Evolutionary conservation across 169 alveolate genomes (phyloP).

Genomic region (Eimeria nieschulzi): DNA sequence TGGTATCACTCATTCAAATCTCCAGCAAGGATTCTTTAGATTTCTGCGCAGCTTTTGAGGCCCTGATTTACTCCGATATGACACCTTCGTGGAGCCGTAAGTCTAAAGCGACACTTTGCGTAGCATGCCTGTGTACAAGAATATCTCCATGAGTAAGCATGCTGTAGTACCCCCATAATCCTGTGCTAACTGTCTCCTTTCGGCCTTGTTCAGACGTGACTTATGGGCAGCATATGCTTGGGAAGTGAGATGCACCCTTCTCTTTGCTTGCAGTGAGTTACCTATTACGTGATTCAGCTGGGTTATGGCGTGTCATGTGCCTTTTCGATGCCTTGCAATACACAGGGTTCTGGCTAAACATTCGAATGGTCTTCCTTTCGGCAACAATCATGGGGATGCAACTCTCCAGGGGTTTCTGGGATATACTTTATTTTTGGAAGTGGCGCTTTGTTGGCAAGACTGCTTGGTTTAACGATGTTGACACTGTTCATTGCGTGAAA

Average conservation of each 20-base stretch:
- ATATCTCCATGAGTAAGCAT: too few relatives aligned
- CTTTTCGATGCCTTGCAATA: too few relatives aligned
- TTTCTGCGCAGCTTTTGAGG: constrained; percentile 7
- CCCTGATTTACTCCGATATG: background rate
- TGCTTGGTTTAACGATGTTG: constrained; percentile 17
- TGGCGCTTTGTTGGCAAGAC: background rate
- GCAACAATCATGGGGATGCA: constrained; percentile 7
- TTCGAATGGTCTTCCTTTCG: constrained; percentile 20
- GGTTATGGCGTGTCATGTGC: too few relatives aligned
- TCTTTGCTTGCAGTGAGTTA: too few relatives aligned
- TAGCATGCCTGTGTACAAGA: too few relatives aligned
- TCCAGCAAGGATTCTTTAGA: constrained; percentile 11
- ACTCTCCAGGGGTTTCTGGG: constrained; percentile 9
- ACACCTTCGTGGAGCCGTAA: constrained; percentile 8
- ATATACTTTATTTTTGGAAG: background rate
- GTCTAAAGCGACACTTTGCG: background rate
- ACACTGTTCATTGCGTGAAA: constrained; percentile 19
- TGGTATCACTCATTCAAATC: background rate
- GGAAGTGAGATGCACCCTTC: too few relatives aligned
- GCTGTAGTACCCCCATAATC: too few relatives aligned
- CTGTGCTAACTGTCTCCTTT: too few relatives aligned
- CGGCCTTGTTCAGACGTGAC: too few relatives aligned
- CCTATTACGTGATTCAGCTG: too few relatives aligned
- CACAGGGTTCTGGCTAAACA: constrained; percentile 19
- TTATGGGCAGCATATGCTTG: too few relatives aligned